phyloP scores from a whole-genome alignment of 805 yeast genomes.

The Wickerhamiella sergipiensis region DNA sequence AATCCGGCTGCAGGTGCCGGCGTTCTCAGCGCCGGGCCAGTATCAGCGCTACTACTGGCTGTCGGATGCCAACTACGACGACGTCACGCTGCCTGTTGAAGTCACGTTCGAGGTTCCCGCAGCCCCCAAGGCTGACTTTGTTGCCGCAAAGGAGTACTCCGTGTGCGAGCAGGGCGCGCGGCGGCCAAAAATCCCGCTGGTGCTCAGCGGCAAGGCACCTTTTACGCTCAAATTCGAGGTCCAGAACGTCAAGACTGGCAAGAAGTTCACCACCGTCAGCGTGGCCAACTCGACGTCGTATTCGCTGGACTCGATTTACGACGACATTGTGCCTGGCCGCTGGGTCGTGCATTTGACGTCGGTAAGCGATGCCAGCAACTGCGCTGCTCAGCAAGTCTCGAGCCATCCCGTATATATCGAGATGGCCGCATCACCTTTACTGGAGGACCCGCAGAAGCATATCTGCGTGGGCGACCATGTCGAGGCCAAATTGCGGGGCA shows the following conservation, averaged over 20 bases:
- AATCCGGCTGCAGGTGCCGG: neutral
- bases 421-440: neutral
- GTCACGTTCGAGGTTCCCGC: neutral
- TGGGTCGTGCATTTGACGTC: conserved; percentile 48
- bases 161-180: conserved; percentile 30
- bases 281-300: neutral
- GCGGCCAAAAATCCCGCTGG: conserved; percentile 38
- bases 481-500: conserved; percentile 59
- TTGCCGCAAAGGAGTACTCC: conserved; percentile 35
- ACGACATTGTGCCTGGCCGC: neutral
- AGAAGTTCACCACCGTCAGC: conserved; percentile 30
- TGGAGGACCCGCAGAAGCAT: conserved; percentile 26
- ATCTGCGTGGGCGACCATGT: conserved; percentile 92
- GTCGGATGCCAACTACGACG: conserved; percentile 12
- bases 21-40: conserved; percentile 6
- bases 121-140: conserved; percentile 38
- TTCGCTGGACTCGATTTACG: neutral
- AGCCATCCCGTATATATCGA: neutral
- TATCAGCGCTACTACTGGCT: conserved; percentile 15
- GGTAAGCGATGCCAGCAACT: conserved; percentile 19
- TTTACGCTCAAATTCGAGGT: conserved; percentile 44
- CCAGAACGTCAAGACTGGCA: conserved; percentile 46
- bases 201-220: conserved; percentile 48
- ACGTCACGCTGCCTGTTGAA: neutral
- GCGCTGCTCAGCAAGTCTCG: neutral